These are phyloP conservation scores for Colletotrichum camelliae DNA, from an alignment of 2,329 filamentous ascomycete species.

Conservation along the genomic window DNA sequence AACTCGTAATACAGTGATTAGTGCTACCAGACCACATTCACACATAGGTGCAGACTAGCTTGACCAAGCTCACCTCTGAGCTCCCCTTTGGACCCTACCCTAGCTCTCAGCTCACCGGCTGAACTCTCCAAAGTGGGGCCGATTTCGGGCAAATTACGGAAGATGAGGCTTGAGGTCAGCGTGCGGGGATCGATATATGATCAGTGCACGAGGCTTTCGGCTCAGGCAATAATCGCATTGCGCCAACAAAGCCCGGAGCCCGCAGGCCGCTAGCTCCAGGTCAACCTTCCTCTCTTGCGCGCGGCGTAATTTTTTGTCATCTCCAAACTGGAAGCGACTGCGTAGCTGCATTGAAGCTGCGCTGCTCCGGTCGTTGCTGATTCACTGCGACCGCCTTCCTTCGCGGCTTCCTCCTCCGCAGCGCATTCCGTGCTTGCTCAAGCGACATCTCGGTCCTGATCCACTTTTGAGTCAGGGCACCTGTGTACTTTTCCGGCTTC, in stretches of 20 bases:
- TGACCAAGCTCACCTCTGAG: background rate
- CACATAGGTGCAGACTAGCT: background rate
- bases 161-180: background rate
- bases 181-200: background rate
- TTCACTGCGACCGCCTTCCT: constrained; percentile 1
- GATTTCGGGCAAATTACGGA: constrained; percentile 18
- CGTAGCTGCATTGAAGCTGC: constrained; percentile 4
- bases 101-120: background rate
- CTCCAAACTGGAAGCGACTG: constrained; percentile 6
- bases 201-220: constrained; percentile 15
- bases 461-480: background rate
- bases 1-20: background rate
- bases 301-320: constrained; percentile 21
- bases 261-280: constrained; percentile 16
- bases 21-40: background rate
- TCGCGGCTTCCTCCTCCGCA: background rate
- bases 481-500: background rate
- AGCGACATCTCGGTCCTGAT: background rate
- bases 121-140: background rate
- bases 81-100: background rate
- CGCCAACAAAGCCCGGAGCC: constrained; percentile 20
- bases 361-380: background rate
- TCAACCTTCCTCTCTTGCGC: constrained; percentile 16
- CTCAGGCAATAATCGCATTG: constrained; percentile 16
- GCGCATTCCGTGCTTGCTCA: background rate